These are phyloP conservation scores for Posidonia australis DNA, from an alignment of 106 monocot species.

Conservation along the genomic window DNA sequence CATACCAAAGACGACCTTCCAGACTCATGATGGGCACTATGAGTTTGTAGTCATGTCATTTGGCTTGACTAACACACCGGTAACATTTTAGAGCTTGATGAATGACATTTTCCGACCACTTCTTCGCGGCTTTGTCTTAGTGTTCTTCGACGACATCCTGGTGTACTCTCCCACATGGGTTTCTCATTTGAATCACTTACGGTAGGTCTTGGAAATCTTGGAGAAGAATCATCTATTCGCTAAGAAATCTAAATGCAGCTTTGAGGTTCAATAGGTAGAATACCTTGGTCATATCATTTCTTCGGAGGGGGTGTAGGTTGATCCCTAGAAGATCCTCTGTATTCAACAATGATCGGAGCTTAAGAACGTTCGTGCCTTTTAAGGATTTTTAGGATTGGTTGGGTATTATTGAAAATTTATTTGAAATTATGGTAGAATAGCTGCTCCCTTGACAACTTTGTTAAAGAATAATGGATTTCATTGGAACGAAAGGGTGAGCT, in stretches of 20 bases:
- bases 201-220: neutral
- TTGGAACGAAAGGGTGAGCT: neutral
- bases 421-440: neutral
- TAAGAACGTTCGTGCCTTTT: neutral
- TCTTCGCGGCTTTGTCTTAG: neutral
- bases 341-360: neutral
- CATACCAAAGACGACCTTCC: neutral
- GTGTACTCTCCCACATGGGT: too few relatives aligned
- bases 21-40: neutral
- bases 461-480: neutral
- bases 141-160: too few relatives aligned
- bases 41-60: slow-evolving; percentile 1
- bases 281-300: too few relatives aligned
- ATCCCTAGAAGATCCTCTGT: neutral
- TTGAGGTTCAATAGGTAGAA: too few relatives aligned
- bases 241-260: neutral
- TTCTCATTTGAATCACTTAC: too few relatives aligned
- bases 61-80: neutral
- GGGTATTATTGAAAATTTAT: neutral
- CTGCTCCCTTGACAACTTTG: neutral
- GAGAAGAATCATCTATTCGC: neutral
- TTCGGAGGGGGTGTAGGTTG: neutral
- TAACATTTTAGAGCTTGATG: neutral
- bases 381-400: neutral
- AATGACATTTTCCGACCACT: neutral